phyloP scores from a whole-genome alignment of 2,329 filamentous ascomycete species.

The Arthrinium phaeospermum region DNA sequence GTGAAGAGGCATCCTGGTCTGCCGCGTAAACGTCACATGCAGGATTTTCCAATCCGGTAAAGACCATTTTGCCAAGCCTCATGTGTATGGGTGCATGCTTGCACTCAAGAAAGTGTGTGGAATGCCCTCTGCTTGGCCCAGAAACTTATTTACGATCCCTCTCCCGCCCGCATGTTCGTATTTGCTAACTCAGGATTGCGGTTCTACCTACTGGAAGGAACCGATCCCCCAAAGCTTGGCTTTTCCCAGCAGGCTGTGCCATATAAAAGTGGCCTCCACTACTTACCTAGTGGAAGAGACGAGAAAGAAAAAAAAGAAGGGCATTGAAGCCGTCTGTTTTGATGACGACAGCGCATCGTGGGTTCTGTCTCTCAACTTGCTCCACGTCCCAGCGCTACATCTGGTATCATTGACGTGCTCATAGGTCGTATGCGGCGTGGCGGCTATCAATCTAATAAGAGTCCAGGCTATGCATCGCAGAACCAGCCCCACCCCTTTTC shows the following conservation, averaged over 20 bases:
- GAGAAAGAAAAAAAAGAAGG: too few species aligned
- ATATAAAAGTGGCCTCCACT: background rate
- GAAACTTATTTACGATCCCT: background rate
- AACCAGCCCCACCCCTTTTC: background rate
- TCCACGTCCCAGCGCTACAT: slow-evolving; percentile 2
- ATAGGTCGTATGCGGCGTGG: background rate
- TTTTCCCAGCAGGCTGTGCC: background rate
- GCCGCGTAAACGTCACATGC: slow-evolving; percentile 17
- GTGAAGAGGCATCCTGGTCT: background rate
- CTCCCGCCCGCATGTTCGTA: background rate
- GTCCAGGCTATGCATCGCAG: background rate
- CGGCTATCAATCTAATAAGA: slow-evolving; percentile 13
- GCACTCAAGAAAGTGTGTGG: background rate
- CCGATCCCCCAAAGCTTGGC: slow-evolving; percentile 7
- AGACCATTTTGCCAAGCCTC: background rate
- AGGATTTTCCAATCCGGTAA: slow-evolving; percentile 11
- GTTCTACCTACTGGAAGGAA: background rate
- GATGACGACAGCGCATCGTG: slow-evolving; percentile 12
- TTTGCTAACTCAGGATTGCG: background rate
- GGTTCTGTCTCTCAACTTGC: background rate
- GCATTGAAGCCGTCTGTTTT: slow-evolving; percentile 5
- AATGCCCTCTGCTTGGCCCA: background rate
- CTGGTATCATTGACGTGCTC: background rate
- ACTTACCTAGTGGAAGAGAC: background rate
- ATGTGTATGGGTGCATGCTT: background rate